Conservation (phyloP, 2,329 filamentous ascomycete species). For the Reticulascus tulasneorum region DNA sequence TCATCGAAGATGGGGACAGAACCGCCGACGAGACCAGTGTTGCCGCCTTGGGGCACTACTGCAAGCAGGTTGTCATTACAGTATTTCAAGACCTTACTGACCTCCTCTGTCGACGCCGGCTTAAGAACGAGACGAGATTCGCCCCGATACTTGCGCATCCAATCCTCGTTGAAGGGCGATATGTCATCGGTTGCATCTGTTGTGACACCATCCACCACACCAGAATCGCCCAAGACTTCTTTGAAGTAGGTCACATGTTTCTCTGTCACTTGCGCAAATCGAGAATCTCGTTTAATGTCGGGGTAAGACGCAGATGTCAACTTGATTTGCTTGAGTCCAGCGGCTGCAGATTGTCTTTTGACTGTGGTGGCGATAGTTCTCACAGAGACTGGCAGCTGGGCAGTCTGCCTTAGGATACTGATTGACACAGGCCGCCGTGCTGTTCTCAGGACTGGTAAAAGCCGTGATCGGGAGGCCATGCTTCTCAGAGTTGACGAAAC, state of each 20-base stretch:
- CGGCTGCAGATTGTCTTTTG: conserved; percentile 4
- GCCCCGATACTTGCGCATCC: conserved; percentile 98
- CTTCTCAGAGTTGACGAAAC: neutral
- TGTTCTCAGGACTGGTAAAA: conserved; percentile 16
- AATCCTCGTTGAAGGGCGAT: conserved; percentile 91
- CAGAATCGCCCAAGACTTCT: conserved; percentile 74
- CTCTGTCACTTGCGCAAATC: conserved; percentile 67
- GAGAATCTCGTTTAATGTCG: conserved; percentile 71
- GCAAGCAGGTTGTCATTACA: conserved; percentile 92
- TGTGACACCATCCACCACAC: conserved; percentile 79
- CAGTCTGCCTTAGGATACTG: too few species aligned
- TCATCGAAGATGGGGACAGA: conserved; percentile 98
- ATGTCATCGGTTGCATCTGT: conserved; percentile 72
- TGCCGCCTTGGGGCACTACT: conserved; percentile 94
- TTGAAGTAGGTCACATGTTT: conserved; percentile 84
- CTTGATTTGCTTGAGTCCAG: conserved; percentile 36
- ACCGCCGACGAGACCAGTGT: conserved; percentile 92
- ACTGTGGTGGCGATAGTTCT: conserved; percentile 10
- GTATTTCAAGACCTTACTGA: conserved; percentile 87
- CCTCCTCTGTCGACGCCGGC: conserved; percentile 78
- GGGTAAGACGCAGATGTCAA: conserved; percentile 87
- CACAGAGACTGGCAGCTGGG: too few species aligned
- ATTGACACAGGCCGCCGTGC: too few species aligned
- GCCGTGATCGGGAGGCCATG: conserved; percentile 16
- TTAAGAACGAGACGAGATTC: conserved; percentile 85